Base-by-base conservation (phyloP, 2,329 filamentous ascomycete genomes). In the Verticillium isaacii region DNA sequence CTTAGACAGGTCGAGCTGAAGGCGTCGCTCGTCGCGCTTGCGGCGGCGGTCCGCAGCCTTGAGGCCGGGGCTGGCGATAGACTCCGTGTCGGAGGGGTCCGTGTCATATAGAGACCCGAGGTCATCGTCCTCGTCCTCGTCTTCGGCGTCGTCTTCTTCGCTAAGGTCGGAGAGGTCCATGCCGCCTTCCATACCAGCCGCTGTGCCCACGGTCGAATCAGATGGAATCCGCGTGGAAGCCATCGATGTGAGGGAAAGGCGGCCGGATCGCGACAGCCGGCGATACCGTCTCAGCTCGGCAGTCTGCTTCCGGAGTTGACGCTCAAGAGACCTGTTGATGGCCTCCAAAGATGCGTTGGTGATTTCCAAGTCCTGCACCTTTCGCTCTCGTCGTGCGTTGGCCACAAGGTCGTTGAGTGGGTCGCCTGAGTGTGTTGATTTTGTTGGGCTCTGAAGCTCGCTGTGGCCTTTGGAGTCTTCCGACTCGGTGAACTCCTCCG, bases 311-410 rank as follows among this genome's bases (percentile, higher is more conserved):
- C 93, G 87, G 69, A 99, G 83, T 72, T 98, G 92, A 29, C 92
- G 86, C 76, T 99, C 95, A 0, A 99, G 79, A 0, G 93, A 95
- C 60, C 93, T 85, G 72, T 99, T 99, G 77, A 99, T 98, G 50
- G 95, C 95, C 61, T 97, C 85, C 3, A 99, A 83, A 1, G 93
- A 97, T 1, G 92, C 95, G 71, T 99, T 99, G 61, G 91, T 97
- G 66, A 99, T 99, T 73, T 99, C 92, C 6, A 99, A 80, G 73
- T 99, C 95, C 67, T 98, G 85, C 1, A 99, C 93, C 78, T 98
- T 99, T 64, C 95, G 87, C 75, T 98, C 95, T 39, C 92, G 86
- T 34, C 95, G 86, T 15, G 95, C 95, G 72, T 92, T 95, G n/a
- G 90, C 85, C 12, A 95, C 92, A 7, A 92, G 81, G 63, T 96